Evolutionary conservation across 257 asterid species (phyloP).

Genomic region (Thymus quinquecostatus): DNA sequence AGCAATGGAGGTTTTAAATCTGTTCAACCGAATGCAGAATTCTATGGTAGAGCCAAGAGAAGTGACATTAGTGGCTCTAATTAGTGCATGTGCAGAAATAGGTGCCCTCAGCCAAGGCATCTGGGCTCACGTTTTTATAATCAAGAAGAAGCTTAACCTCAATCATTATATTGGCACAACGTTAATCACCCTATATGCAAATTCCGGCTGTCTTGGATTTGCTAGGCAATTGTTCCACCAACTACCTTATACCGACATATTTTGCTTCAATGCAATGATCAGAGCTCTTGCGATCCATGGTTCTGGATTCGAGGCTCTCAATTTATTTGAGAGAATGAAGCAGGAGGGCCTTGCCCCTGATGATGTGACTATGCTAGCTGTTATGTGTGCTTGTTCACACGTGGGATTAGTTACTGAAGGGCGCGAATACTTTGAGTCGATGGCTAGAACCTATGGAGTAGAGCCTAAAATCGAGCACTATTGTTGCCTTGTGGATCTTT

Average conservation of each 20-base stretch:
- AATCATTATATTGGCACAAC: constrained; percentile 60
- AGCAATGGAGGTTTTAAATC: constrained; percentile 55
- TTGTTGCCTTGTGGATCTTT: constrained; percentile 67
- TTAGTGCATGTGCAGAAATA: constrained; percentile 63
- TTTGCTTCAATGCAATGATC: constrained; percentile 74
- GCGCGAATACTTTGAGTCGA: constrained; percentile 47
- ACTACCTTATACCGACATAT: constrained; percentile 48
- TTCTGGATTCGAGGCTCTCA: constrained; percentile 54
- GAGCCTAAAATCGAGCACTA: constrained; percentile 70
- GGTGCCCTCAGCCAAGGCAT: constrained; percentile 65
- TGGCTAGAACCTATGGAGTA: constrained; percentile 47
- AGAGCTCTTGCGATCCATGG: constrained; percentile 75
- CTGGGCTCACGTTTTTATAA: constrained; percentile 60
- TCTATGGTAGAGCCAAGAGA: constrained; percentile 55
- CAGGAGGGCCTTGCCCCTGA: constrained; percentile 47
- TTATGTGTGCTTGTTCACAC: constrained; percentile 74
- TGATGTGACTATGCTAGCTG: constrained; percentile 54
- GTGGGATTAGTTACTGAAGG: constrained; percentile 71
- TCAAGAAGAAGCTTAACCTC: constrained; percentile 44
- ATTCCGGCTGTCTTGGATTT: constrained; percentile 55
- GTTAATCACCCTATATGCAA: constrained; percentile 57
- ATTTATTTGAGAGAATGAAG: constrained; percentile 54
- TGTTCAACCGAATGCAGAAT: constrained; percentile 61
- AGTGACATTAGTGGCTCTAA: constrained; percentile 55
- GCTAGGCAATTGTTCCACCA: constrained; percentile 53